Conservation (phyloP, 192 early-diverging fungal species). For the Podila clonocystis region DNA sequence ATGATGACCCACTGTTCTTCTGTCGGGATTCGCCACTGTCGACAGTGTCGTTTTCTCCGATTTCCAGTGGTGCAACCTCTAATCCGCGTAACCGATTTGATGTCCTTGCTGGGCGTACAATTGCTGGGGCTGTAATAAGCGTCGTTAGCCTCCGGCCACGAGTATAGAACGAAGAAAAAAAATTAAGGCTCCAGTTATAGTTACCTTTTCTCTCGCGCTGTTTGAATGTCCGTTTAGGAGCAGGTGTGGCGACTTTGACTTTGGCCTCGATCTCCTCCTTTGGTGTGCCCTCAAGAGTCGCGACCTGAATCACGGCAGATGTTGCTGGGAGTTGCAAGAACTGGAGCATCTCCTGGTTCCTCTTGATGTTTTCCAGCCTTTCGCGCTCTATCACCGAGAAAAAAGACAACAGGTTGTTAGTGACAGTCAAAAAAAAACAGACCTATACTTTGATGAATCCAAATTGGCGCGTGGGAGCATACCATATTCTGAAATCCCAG, state of each 20-base stretch:
- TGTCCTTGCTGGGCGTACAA: constrained; percentile 21
- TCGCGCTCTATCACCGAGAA: constrained; percentile 36
- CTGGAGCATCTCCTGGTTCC: constrained; percentile 67
- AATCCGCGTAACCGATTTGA: constrained; percentile 52
- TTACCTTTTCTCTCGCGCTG: not conserved
- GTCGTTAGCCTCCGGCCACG: too few species aligned
- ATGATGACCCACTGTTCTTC: constrained; percentile 52
- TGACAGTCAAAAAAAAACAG: not conserved
- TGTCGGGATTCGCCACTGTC: constrained; percentile 3
- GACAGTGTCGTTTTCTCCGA: constrained; percentile 28
- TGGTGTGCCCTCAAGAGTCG: constrained; percentile 10
- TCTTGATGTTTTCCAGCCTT: constrained; percentile 68
- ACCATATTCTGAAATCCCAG: too few species aligned
- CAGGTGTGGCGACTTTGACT: not conserved
- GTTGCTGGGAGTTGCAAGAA: constrained; percentile 19
- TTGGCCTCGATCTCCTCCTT: constrained; percentile 4
- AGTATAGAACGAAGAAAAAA: too few species aligned
- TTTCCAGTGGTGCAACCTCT: constrained; percentile 11
- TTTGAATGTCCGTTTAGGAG: constrained; percentile 5
- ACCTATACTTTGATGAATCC: too few species aligned
- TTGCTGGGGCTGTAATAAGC: not conserved
- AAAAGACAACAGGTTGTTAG: not conserved
- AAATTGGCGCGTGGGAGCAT: too few species aligned
- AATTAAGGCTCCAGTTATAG: too few species aligned
- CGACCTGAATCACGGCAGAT: constrained; percentile 46